Base-by-base conservation (phyloP, 768 basidiomycete species). In the Trametes punicea region DNA sequence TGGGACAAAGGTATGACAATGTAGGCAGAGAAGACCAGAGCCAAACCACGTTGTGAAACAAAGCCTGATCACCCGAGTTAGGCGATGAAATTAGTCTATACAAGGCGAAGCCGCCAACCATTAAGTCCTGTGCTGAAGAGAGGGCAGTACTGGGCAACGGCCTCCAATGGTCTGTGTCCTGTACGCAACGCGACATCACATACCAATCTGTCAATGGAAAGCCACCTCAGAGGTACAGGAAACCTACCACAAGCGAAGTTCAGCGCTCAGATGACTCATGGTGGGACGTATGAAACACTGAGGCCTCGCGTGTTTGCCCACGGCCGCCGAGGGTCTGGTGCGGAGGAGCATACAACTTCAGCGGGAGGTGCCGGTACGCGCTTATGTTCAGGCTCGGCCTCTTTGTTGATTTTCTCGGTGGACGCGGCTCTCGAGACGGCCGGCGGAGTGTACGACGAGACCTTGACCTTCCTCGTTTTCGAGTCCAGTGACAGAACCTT, bases 401-500 rank as follows among this genome's bases (percentile, higher is more conserved):
- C 66, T 46, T 74, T 67, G 1, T 56, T 65, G 11, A 15, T 13
- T 33, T 45, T 57, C 38, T 57, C 61, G 21, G 71, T 61, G 0
- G 75, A 76, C 0, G 67, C 65, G 2, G 72, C 65, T 2, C 73
- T 70, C 23, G 77, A 76, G 16, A 70, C 63, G 6, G 61, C 42
- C 2, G 67, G 57, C 6, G 76, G 72, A 1, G 67, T 65, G 62
- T 79, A 84, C 0, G 85, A 81, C 2, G 82, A 76, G 5, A 88
- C 73, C 1, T 70, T 77, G 20, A 83, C 76, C 54, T 72, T 77
- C 44, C 79, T 79, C 25, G 76, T 79, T 55, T 77, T 76, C 9
- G 75, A 70, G 52, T 79, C 78, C 31, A 88, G 62, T 8, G 87
- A 85, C 21, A 88, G 61, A 9, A 87, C 81, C 64, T 80, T 84